Percentiles rank a stretch among this genome's conserved stretches.
Evolutionary conservation across 768 basidiomycete species (phyloP).

Genomic region (Boletus vinaceobasis): DNA sequence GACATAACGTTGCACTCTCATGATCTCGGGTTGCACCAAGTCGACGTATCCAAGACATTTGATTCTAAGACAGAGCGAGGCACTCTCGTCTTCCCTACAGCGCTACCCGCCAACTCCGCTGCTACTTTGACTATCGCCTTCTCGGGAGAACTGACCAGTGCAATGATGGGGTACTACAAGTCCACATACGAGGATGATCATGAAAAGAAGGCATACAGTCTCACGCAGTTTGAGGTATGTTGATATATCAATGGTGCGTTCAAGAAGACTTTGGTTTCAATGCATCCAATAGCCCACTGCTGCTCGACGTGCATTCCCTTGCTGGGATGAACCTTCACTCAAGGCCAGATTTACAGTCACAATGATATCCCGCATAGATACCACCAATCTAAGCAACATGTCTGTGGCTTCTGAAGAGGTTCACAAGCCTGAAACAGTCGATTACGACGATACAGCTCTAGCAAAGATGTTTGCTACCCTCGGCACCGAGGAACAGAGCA

Average conservation of each 20-base stretch:
- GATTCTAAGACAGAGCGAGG: constrained; percentile 66
- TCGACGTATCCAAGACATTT: constrained; percentile 43
- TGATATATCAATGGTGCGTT: background rate
- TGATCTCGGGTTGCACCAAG: constrained; percentile 47
- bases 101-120: constrained; percentile 64
- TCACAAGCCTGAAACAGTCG: constrained; percentile 34
- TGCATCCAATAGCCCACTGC: constrained; percentile 62
- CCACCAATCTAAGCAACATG: constrained; percentile 87
- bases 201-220: constrained; percentile 61
- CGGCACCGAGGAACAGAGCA: constrained; percentile 31
- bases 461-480: constrained; percentile 42
- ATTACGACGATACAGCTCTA: constrained; percentile 32
- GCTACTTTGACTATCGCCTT: constrained; percentile 71
- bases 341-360: constrained; percentile 81
- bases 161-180: constrained; percentile 84
- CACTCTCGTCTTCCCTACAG: constrained; percentile 53
- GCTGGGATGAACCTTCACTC: constrained; percentile 90
- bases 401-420: constrained; percentile 60
- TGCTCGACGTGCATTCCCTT: constrained; percentile 79
- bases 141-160: constrained; percentile 59
- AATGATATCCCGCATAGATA: constrained; percentile 73
- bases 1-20: constrained; percentile 55
- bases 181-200: constrained; percentile 62
- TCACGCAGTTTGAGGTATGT: constrained; percentile 86
- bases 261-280: background rate